Evolutionary conservation across 2,329 filamentous ascomycete species (phyloP), one percentile per base, ranked within the genome.

Genomic region (Pseudogymnoascus sp.): DNA sequence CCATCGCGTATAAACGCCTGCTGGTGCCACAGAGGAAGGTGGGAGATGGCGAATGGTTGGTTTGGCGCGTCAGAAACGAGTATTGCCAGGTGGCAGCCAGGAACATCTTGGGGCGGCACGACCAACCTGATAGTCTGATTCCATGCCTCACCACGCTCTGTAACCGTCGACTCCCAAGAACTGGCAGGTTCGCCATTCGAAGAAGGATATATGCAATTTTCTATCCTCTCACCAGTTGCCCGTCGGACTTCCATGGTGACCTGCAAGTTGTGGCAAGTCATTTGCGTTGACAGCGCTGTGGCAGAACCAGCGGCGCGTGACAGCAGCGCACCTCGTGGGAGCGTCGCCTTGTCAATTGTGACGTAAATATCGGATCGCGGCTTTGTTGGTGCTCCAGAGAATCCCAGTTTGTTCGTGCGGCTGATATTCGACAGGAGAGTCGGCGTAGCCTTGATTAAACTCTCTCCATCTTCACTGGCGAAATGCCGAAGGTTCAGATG

Each of bases 281-380:
- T 70, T 16, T 81, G 84, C 14, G 80, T 79, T 1, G 87, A 82
- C 31, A 90, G 82, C 0, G 93, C 79, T 1, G 89, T 87, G 10
- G 93, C 87, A 66, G 89, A 90, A n/a, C 91, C 91, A 21, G 79
- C 81, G 44, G 78, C 84, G n/a, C 85, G 78, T 6, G 85, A 88
- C n/a, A 89, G 73, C 0, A 88, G 74, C 36, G 89, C 87, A 70
- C 96, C 91, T 64, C 87, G 86, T 16, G 89, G 87, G 23, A 99
- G 79, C n/a, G 87, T 81, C 0, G 91, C 90, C 67, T 91, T 87
- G 64, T 87, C 86, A 59, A 99, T 76, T 0, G 92, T 97, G 50
- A 99, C 76, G 73, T 99, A 99, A 60, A 99, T 97, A 74, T 99
- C 96, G 10, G 92, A 97, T 70, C 96, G 83, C 14, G 89, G 82